Evolutionary conservation across 2,329 filamentous ascomycete genomes (phyloP), one percentile per base, ranked within the genome.

Genomic region (Calonectria leucothoes): DNA sequence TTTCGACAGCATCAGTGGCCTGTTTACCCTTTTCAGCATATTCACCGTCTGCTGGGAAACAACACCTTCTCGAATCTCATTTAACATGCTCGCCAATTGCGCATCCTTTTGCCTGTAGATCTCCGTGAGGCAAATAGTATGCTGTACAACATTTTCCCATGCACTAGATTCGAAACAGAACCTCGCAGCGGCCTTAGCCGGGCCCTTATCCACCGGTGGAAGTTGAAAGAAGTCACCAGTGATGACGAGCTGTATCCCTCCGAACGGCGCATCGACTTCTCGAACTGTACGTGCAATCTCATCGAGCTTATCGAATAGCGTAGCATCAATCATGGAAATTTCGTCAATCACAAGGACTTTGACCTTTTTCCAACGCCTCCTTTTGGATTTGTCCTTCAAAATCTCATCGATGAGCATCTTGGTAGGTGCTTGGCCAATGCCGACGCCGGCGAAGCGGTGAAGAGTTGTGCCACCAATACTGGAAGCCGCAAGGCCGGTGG

Each of bases 151-250:
- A 1, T 95, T 98, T 70, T 90, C 93, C 97, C 97, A 99, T 0
- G 96, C 98, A 3, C 91, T 91, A 7, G 96, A 96, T 80, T 98
- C 95, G 82, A 99, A 99, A 0, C 96, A 94, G 83, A 99, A 99
- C 81, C 95, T 98, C 55, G 93, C 91, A 29, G 93, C 89, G 52
- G 88, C 86, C 72, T 86, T 85, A 66, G 92, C 91, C 49, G 90
- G 91, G 51, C 87, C 87, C 37, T 98, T 95, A 1, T 96, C 95
- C 1, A 99, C 97, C 1, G 97, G 97, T 0, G 97, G 97, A 4
- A 99, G 86, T 82, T 99, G 97, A 84, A 99, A 99, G 85, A 99
- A 99, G 81, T 99, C 97, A 4, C 97, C 97, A 0, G 97, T 99
- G 73, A 99, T 94, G 70, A 99, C 91, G 35, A 99, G 89, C 79